Evolutionary conservation across 1,284 basidiomycete species (phyloP).

Genomic region (Pseudomicrostroma phylloplanum): DNA sequence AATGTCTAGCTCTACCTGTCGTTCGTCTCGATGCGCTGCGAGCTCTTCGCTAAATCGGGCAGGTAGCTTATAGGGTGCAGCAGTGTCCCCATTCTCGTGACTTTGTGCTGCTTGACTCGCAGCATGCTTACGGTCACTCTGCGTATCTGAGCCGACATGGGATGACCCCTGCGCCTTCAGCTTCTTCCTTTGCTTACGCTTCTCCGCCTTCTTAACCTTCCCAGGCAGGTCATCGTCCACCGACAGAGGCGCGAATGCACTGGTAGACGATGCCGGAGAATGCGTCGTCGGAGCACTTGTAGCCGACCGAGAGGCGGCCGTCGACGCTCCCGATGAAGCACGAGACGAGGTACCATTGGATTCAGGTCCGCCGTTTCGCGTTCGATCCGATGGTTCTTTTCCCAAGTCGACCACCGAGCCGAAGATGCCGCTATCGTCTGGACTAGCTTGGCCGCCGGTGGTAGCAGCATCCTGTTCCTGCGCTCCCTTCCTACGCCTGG

Average conservation of each 20-base stretch:
- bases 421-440: not conserved
- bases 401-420: constrained; percentile 1
- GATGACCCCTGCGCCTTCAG: not conserved
- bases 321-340: not conserved
- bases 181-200: constrained; percentile 6
- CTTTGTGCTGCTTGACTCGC: not conserved
- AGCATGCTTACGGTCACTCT: too few relatives aligned
- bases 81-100: too few relatives aligned
- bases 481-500: not conserved
- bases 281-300: not conserved
- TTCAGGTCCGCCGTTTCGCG: not conserved
- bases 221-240: not conserved
- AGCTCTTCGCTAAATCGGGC: not conserved
- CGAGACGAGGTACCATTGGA: not conserved
- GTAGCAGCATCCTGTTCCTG: not conserved
- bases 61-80: not conserved
- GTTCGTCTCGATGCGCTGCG: constrained; percentile 27
- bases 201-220: not conserved
- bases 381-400: not conserved
- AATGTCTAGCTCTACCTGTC: constrained; percentile 44
- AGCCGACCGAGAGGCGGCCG: not conserved
- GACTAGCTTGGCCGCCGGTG: too few relatives aligned
- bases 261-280: not conserved
- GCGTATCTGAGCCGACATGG: too few relatives aligned
- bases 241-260: not conserved